Conservation (phyloP, 2,329 filamentous ascomycete species). For the Phialophora verrucosa region DNA sequence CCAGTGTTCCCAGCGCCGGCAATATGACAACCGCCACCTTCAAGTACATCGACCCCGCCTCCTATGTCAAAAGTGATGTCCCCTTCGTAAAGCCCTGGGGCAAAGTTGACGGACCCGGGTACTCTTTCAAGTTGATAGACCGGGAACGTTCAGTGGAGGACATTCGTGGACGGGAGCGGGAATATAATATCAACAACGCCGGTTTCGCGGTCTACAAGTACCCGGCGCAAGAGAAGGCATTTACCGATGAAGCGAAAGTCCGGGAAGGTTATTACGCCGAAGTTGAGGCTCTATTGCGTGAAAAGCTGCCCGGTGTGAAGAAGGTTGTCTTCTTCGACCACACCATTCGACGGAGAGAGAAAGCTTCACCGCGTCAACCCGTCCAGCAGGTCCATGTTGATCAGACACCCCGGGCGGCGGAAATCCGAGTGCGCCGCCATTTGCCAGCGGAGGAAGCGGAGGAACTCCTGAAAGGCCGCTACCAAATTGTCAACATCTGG, state of each 20-base stretch:
- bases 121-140: conserved; percentile 58
- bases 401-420: conserved; percentile 69
- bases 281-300: conserved; percentile 62
- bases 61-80: conserved; percentile 49
- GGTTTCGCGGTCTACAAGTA: conserved; percentile 64
- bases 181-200: conserved; percentile 63
- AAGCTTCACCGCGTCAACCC: conserved; percentile 65
- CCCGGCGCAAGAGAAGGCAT: conserved; percentile 61
- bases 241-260: conserved; percentile 62
- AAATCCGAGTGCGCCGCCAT: conserved; percentile 66
- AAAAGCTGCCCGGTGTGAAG: conserved; percentile 61
- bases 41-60: conserved; percentile 65
- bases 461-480: conserved; percentile 62
- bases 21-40: conserved; percentile 65
- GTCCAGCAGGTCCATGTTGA: conserved; percentile 75
- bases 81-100: conserved; percentile 62
- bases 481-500: conserved; percentile 75
- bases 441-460: conserved; percentile 62
- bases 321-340: conserved; percentile 75
- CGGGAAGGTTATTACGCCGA: conserved; percentile 66
- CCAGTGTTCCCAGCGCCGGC: conserved; percentile 12
- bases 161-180: conserved; percentile 57
- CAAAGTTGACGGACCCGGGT: conserved; percentile 67
- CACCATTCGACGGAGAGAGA: conserved; percentile 65
- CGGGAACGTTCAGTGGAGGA: conserved; percentile 59